Percentiles rank a stretch among this genome's conserved stretches.
phyloP scores from a whole-genome alignment of 2,329 filamentous ascomycete species.

The Exophiala dermatitidis region DNA sequence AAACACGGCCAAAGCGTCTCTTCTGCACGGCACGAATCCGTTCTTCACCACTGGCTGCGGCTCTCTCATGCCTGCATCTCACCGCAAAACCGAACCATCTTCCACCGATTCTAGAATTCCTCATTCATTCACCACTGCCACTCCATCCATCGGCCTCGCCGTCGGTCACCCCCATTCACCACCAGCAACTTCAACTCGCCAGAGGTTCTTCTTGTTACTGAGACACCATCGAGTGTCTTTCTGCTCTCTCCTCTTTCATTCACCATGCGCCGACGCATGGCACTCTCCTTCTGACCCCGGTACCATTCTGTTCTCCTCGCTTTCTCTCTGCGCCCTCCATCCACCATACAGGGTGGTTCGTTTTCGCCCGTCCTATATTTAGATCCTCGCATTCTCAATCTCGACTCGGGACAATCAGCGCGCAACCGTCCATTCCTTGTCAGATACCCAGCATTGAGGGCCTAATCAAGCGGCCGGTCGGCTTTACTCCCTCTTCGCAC shows the following conservation, averaged over 20 bases:
- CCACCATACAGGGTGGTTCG: neutral
- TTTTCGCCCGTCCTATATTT: constrained; percentile 20
- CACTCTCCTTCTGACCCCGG: constrained; percentile 8
- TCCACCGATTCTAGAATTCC: too few species aligned
- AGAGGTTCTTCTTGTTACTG: neutral
- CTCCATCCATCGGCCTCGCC: neutral
- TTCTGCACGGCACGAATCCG: too few species aligned
- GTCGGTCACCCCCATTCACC: neutral
- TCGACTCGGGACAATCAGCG: constrained; percentile 9
- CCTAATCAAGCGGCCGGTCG: neutral
- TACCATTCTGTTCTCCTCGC: too few species aligned
- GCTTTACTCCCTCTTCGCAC: neutral
- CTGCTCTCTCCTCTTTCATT: neutral
- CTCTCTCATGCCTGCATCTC: neutral
- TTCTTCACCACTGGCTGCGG: too few species aligned
- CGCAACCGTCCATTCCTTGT: neutral
- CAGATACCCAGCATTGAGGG: neutral
- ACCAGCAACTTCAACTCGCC: neutral
- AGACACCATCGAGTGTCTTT: neutral
- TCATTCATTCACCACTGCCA: neutral
- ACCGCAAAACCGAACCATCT: neutral
- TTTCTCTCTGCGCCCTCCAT: neutral
- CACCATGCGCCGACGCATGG: constrained; percentile 4
- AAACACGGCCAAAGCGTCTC: too few species aligned
- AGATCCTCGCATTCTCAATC: constrained; percentile 13